Conservation (phyloP, 2,329 filamentous ascomycete genomes). For the Cytospora paraplurivora region DNA sequence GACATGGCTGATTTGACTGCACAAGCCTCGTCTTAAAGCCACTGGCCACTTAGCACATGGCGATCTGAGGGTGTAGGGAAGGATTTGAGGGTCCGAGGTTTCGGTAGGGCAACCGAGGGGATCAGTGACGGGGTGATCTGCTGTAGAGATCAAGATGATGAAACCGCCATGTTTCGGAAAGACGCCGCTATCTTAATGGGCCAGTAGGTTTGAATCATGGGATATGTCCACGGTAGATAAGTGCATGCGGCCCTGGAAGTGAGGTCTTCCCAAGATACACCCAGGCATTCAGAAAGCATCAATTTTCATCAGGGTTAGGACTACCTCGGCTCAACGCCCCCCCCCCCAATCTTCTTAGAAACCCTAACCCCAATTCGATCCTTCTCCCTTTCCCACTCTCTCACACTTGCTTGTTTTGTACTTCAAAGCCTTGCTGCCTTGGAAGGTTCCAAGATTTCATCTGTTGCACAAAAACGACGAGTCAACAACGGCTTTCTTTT, state of each 20-base stretch:
- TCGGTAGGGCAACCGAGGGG: constrained; percentile 5
- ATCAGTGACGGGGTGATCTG: background rate
- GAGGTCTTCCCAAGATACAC: background rate
- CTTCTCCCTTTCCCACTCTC: background rate
- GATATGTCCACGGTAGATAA: background rate
- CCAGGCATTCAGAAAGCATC: background rate
- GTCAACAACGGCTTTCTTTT: too few species aligned
- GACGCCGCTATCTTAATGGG: background rate
- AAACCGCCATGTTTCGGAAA: constrained; percentile 27
- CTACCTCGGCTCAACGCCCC: background rate
- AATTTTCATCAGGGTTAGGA: background rate
- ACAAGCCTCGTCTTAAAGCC: constrained; percentile 11
- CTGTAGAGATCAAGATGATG: constrained; percentile 14
- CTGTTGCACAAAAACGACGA: too few species aligned
- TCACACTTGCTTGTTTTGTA: too few species aligned
- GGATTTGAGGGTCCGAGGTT: background rate
- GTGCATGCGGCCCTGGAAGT: background rate
- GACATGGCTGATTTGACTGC: constrained; percentile 32
- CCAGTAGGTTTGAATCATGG: background rate
- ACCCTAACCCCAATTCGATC: background rate
- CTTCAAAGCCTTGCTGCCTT: too few species aligned
- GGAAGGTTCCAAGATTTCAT: too few species aligned
- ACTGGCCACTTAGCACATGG: constrained; percentile 4
- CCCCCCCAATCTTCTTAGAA: too few species aligned
- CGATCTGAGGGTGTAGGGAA: background rate